Evolutionary conservation across 2,329 filamentous ascomycete genomes (phyloP).

Genomic region (Trichoderma guizhouense): DNA sequence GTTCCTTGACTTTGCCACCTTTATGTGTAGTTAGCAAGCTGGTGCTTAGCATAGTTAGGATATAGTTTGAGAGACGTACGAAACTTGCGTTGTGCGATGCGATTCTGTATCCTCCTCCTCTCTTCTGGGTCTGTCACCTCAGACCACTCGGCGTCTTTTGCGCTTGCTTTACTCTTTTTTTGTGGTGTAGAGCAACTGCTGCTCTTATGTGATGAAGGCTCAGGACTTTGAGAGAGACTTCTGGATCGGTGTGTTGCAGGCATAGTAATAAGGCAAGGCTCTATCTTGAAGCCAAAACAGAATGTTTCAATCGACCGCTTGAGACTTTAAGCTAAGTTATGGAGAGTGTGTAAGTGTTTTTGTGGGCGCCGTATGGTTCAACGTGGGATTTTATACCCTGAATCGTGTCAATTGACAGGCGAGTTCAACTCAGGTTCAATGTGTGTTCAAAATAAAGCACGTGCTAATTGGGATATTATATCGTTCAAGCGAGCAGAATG

Average conservation of each 20-base stretch:
- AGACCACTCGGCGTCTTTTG: conserved; percentile 62
- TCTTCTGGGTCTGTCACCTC: conserved; percentile 67
- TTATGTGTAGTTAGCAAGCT: conserved; percentile 14
- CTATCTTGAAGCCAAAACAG: not conserved
- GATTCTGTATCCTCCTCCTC: conserved; percentile 71
- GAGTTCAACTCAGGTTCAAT: not conserved
- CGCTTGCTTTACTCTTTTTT: conserved; percentile 40
- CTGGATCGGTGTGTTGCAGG: conserved; percentile 23
- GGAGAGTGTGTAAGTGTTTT: not conserved
- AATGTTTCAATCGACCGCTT: not conserved
- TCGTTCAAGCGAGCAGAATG: not conserved
- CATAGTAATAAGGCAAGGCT: conserved; percentile 21
- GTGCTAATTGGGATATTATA: not conserved
- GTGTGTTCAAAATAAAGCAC: not conserved
- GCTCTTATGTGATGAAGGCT: conserved; percentile 26
- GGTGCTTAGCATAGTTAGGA: not conserved
- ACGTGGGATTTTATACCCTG: not conserved
- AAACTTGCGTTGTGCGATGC: conserved; percentile 72
- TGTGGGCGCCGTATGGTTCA: not conserved
- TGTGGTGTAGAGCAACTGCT: conserved; percentile 30
- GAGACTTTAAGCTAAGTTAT: not conserved
- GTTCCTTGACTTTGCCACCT: conserved; percentile 69
- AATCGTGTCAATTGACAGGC: not conserved
- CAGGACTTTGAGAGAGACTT: conserved; percentile 25
- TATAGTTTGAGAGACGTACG: conserved; percentile 47